Evolutionary conservation across 1,284 basidiomycete species (phyloP).

Genomic region (Porodaedalea pini): DNA sequence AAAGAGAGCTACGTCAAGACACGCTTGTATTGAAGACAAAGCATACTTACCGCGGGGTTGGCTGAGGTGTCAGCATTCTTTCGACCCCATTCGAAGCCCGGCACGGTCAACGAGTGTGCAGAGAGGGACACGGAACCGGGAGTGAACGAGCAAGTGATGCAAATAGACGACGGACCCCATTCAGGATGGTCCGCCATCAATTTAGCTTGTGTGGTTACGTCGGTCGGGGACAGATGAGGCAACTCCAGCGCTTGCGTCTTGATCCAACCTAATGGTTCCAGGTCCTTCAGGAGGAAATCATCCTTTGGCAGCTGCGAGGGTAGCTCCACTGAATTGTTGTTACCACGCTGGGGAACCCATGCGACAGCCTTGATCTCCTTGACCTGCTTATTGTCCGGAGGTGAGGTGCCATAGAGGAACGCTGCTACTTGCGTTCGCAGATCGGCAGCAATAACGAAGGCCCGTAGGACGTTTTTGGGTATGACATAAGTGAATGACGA

Average conservation of each 20-base stretch:
- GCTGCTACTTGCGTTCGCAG: conserved; percentile 95
- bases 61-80: conserved; percentile 87
- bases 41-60: conserved; percentile 60
- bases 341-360: conserved; percentile 95
- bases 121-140: conserved; percentile 96
- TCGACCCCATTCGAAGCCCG: conserved; percentile 98
- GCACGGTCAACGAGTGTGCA: conserved; percentile 84
- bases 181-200: conserved; percentile 95
- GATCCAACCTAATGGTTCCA: conserved; percentile 97
- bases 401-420: conserved; percentile 89
- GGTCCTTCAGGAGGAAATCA: conserved; percentile 90
- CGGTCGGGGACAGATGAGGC: conserved; percentile 87
- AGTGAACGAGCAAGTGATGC: conserved; percentile 93
- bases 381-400: conserved; percentile 95
- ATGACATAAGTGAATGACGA: conserved; percentile 92
- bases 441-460: conserved; percentile 93
- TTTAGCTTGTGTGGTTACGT: conserved; percentile 95
- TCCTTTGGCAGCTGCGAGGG: conserved; percentile 86
- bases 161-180: conserved; percentile 92
- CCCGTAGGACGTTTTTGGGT: conserved; percentile 95
- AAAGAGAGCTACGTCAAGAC: conserved; percentile 23
- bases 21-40: conserved; percentile 13
- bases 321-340: conserved; percentile 89
- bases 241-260: conserved; percentile 95
- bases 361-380: conserved; percentile 98